A percentile compares a stretch with the other conserved stretches of the same genome.
These are phyloP conservation scores for Cytospora piceae DNA, from an alignment of 2,329 filamentous ascomycete species.

Conservation along the genomic window DNA sequence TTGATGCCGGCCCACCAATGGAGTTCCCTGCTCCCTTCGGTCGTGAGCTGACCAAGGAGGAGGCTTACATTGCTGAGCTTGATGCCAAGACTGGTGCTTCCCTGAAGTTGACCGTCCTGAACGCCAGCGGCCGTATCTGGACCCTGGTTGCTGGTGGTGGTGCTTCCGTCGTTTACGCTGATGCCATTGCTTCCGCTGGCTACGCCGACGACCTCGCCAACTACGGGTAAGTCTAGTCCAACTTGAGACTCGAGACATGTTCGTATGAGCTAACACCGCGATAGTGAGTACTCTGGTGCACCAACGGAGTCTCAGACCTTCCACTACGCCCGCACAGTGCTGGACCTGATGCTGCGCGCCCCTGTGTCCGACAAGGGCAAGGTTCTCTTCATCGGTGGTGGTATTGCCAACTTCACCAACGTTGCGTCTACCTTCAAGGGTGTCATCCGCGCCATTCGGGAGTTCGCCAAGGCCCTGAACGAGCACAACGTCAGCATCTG, in stretches of 20 bases:
- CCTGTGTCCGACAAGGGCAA: conserved; percentile 87
- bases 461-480: conserved; percentile 80
- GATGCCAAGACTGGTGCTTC: conserved; percentile 99
- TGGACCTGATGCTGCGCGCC: conserved; percentile 95
- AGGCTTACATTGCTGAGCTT: conserved; percentile 98
- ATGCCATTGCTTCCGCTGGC: conserved; percentile 94
- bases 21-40: conserved; percentile 99
- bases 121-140: conserved; percentile 91
- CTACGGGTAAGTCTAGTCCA: conserved; percentile 61
- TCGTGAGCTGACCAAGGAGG: conserved; percentile 97
- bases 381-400: conserved; percentile 98
- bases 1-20: conserved; percentile 96
- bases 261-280: conserved; percentile 14
- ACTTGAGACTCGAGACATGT: neutral
- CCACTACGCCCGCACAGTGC: conserved; percentile 96
- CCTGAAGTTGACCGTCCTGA: conserved; percentile 96
- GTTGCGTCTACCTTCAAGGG: conserved; percentile 99
- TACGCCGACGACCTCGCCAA: conserved; percentile 97
- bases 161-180: conserved; percentile 98
- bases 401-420: conserved; percentile 99
- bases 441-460: conserved; percentile 93
- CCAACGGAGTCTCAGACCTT: conserved; percentile 98
- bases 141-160: conserved; percentile 98
- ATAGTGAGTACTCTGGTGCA: conserved; percentile 93
- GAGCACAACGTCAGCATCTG: conserved; percentile 99